These are phyloP conservation scores for Saccharomycopsis hybrid DNA, from an alignment of 1,139 yeast species.

Conservation along the genomic window DNA sequence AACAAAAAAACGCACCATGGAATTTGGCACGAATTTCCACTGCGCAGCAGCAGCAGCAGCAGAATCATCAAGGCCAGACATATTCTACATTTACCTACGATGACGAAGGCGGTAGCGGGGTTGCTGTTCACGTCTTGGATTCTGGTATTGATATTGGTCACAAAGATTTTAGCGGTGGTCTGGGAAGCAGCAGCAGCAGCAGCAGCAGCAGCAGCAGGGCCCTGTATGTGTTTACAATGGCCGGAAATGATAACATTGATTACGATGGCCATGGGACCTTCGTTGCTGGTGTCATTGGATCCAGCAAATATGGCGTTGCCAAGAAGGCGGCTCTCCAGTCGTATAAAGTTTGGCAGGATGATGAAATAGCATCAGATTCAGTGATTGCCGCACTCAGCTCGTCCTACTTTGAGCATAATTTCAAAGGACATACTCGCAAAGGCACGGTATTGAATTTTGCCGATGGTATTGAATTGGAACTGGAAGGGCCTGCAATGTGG, in stretches of 20 bases:
- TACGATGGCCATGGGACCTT: conserved; percentile 74
- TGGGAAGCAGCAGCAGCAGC: conserved; percentile 51
- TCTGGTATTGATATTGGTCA: conserved; percentile 84
- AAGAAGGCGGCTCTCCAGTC: conserved; percentile 65
- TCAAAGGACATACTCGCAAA: conserved; percentile 47
- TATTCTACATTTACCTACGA: conserved; percentile 64
- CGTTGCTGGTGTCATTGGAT: conserved; percentile 81
- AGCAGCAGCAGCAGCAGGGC: conserved; percentile 36
- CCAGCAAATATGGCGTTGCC: conserved; percentile 70
- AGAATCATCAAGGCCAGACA: conserved; percentile 50
- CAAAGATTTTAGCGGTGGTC: conserved; percentile 85
- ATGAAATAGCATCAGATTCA: conserved; percentile 34
- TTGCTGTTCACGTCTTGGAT: conserved; percentile 82
- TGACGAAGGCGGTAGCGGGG: conserved; percentile 82
- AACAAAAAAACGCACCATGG: conserved; percentile 90
- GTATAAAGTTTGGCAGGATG: conserved; percentile 68
- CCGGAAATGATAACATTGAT: conserved; percentile 32
- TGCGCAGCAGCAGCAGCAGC: conserved; percentile 67
- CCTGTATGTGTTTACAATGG: too few species aligned
- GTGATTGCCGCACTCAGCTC: conserved; percentile 56
- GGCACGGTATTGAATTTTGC: conserved; percentile 80
- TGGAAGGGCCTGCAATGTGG: too few species aligned
- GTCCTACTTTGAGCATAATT: conserved; percentile 88
- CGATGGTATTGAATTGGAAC: conserved; percentile 35
- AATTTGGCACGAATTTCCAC: conserved; percentile 93